Evolutionary conservation across 352 stramenopile species (phyloP), one percentile per base, ranked within the genome.

Genomic region (Globisporangium parvum): DNA sequence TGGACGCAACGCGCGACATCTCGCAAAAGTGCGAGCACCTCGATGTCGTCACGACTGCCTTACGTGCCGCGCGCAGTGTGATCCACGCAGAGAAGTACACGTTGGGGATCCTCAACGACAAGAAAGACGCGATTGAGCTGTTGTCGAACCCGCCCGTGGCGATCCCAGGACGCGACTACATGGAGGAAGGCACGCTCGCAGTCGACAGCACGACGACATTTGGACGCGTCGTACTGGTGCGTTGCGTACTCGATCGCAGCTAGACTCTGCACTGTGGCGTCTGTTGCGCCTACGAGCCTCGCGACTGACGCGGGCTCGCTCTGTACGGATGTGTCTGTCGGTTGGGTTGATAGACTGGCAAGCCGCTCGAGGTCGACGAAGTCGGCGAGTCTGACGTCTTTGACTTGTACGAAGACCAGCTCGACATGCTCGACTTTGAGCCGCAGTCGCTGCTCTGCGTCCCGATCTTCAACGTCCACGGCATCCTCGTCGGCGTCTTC

Each of bases 81-180:
- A 74, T 89, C 3, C 63, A 62, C 15, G 76, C 75, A 5, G 72
- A 86, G 56, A 86, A 81, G 56, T 85, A 85, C 67, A 83, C 75
- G 5, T 60, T 89, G n/a, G 78, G 75, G 0, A 63, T 89, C 17
- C 48, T 81, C 15, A 84, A 83, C 46, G 78, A 89, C 24, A 17
- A 21, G 31, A 26, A 20, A 23, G 20, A 10, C 28, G 58, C 66
- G 40, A 62, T 90, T 6, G 72, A 82, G 18, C 53, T 90, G 21
- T 84, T 77, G 53, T 90, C 76, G 3, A 90, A 86, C 26, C 71
- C 75, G 18, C 75, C 75, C 0, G 64, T 90, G 21, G 61, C 66
- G 1, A 57, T 84, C 11, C 63, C 67, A 0, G 69, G 75, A 15
- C 70, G 49, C 56, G 14, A 21, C 53, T 15, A 51, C 50, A 62